Evolutionary conservation across 75 land plant genomes (phyloP).

Genomic region (Picea sitchensis): DNA sequence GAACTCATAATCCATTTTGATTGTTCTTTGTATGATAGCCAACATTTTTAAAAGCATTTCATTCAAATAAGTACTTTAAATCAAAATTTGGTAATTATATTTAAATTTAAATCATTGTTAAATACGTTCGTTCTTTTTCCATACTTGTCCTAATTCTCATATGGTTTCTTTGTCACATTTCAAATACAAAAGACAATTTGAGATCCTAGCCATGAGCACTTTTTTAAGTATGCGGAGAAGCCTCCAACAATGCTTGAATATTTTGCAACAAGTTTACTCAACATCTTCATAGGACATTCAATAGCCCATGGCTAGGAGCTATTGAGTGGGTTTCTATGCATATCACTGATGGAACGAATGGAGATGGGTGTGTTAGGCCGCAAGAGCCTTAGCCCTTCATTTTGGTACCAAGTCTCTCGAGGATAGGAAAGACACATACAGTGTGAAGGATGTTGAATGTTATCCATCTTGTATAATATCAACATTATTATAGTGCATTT

Average conservation of each 20-base stretch:
- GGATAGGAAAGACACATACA: constrained; percentile 98
- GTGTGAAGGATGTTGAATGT: constrained; percentile 99
- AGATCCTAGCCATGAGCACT: constrained; percentile 88
- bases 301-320: constrained; percentile 85
- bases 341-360: constrained; percentile 87
- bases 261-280: constrained; percentile 84
- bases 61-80: no score
- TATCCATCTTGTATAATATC: constrained; percentile 98
- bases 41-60: no score
- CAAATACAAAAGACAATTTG: constrained; percentile 96
- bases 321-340: constrained; percentile 99
- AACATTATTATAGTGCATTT: constrained; percentile 90
- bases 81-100: no score
- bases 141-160: background rate
- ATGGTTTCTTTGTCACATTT: background rate
- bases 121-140: background rate
- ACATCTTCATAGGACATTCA: constrained; percentile 76
- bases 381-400: constrained; percentile 99
- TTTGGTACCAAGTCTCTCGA: constrained; percentile 97
- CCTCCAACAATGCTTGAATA: constrained; percentile 92
- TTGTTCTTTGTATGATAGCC: no score
- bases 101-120: background rate
- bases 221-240: constrained; percentile 86
- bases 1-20: no score
- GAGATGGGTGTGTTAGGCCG: constrained; percentile 39